Base-by-base conservation (phyloP, 495 filamentous ascomycete species). In the Aspergillus ellipticus region DNA sequence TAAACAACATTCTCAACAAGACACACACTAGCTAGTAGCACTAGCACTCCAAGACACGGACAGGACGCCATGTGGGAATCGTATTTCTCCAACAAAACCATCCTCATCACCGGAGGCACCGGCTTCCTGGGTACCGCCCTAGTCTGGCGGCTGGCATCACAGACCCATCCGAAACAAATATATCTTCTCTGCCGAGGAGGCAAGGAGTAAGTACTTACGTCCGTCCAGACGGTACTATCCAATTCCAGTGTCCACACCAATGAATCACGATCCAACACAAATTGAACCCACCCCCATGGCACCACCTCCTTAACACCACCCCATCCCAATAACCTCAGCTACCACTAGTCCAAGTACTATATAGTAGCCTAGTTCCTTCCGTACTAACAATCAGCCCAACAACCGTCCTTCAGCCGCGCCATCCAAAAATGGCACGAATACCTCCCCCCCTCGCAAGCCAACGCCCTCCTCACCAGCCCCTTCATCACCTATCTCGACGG, bases 111-210 rank as follows among this genome's bases (percentile, higher is more conserved):
- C 1, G 64, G 61, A 9, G 56, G 37, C 2, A 57, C 61, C 0
- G 64, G 64, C 6, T 66, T 62, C 24, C 19, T 66, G 10, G 64
- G 64, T 0, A 66, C 61, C 1, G 51, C 58, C 0, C 16, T 66
- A 1, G 54, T 60, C 7, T 51, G 52, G 35, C 53, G 64, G 0
- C 35, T 66, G 0, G 15, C 58, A 1, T 50, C 51, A 0, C 16
- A 50, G 2, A 42, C 58, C 6, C 17, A 47, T 0, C 16, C 29
- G 6, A 13, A 42, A 5, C 51, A 46, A 28, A 20, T 64, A 4
- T 64, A 62, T 19, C 11, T 64, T 13, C 19, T 66, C 33, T 59
- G 60, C 19, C 33, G 64, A 24, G 55, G 60, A 13, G 59, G 60
- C 21, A 7, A 20, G 8, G 15, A 21, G 64, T 61, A 58, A 28